Evolutionary conservation across 257 asterid genomes (phyloP).

Genomic region (Fraxinus anomala): DNA sequence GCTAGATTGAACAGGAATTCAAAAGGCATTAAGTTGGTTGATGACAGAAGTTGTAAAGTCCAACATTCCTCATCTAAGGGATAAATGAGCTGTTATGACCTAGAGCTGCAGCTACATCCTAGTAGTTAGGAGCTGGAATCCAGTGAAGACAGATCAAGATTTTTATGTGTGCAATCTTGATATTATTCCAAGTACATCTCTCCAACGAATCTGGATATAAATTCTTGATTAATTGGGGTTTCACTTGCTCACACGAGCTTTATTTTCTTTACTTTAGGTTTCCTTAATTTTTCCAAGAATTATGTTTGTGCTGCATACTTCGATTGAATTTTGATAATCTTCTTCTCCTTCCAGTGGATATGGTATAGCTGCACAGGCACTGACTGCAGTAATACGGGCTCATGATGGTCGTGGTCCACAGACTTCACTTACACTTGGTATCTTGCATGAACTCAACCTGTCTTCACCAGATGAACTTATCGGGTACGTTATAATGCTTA

Average conservation of each 20-base stretch:
- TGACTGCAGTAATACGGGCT: constrained; percentile 80
- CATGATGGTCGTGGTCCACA: constrained; percentile 83
- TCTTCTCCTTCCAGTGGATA: constrained; percentile 65
- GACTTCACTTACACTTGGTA: constrained; percentile 54
- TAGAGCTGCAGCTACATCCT: not conserved
- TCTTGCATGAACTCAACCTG: constrained; percentile 52
- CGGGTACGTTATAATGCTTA: constrained; percentile 49
- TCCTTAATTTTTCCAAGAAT: constrained; percentile 7
- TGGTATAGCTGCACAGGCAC: constrained; percentile 83
- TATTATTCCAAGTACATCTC: not conserved
- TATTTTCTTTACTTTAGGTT: not conserved
- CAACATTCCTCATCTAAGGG: constrained; percentile 1
- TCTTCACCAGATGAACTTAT: constrained; percentile 85
- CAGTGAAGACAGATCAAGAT: not conserved
- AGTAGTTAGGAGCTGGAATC: not conserved
- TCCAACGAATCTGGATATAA: not conserved
- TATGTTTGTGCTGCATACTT: not conserved
- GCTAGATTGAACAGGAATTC: not conserved
- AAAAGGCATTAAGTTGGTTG: not conserved
- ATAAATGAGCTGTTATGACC: not conserved
- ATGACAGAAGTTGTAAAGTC: not conserved
- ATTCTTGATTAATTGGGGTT: not conserved
- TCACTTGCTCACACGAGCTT: not conserved
- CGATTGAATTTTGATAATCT: constrained; percentile 10
- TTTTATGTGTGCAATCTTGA: not conserved